Evolutionary conservation across 805 yeast species (phyloP).

Genomic region (Kluyveromyces aestuarii): DNA sequence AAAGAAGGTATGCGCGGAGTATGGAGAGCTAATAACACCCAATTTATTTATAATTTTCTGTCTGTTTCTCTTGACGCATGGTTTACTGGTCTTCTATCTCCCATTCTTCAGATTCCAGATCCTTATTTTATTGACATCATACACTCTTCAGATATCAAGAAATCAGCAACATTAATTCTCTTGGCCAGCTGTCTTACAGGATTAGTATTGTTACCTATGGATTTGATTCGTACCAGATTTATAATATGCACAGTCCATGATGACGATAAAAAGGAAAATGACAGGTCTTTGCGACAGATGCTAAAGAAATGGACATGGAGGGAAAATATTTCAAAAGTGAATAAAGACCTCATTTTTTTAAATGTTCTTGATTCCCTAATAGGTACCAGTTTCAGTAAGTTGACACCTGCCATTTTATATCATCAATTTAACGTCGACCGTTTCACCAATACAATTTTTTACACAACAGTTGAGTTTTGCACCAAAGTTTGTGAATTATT

Average conservation of each 20-base stretch:
- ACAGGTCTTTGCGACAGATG: conserved; percentile 66
- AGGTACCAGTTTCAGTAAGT: conserved; percentile 48
- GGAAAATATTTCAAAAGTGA: conserved; percentile 39
- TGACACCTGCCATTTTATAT: conserved; percentile 59
- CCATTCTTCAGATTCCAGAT: conserved; percentile 75
- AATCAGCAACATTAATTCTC: conserved; percentile 58
- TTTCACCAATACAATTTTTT: conserved; percentile 51
- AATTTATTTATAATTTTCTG: conserved; percentile 69
- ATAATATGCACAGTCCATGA: conserved; percentile 56
- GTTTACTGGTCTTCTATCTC: conserved; percentile 82
- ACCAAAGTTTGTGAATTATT: conserved; percentile 63
- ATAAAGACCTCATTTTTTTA: conserved; percentile 54
- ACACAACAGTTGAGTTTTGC: conserved; percentile 47
- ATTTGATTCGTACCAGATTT: conserved; percentile 67
- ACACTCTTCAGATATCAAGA: conserved; percentile 67
- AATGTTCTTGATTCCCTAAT: conserved; percentile 57
- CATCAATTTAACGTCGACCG: conserved; percentile 57
- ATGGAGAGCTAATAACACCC: conserved; percentile 67
- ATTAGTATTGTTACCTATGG: conserved; percentile 67
- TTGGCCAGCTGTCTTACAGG: conserved; percentile 68
- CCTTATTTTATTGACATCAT: conserved; percentile 77
- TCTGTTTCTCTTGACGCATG: conserved; percentile 78
- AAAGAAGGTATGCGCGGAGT: conserved; percentile 66
- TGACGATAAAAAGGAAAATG: conserved; percentile 13
- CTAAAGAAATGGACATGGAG: conserved; percentile 37